A percentile compares a stretch with the other conserved stretches of the same genome.
Evolutionary conservation across 2,329 filamentous ascomycete species (phyloP).

Genomic region (Sclerotinia glacialis): DNA sequence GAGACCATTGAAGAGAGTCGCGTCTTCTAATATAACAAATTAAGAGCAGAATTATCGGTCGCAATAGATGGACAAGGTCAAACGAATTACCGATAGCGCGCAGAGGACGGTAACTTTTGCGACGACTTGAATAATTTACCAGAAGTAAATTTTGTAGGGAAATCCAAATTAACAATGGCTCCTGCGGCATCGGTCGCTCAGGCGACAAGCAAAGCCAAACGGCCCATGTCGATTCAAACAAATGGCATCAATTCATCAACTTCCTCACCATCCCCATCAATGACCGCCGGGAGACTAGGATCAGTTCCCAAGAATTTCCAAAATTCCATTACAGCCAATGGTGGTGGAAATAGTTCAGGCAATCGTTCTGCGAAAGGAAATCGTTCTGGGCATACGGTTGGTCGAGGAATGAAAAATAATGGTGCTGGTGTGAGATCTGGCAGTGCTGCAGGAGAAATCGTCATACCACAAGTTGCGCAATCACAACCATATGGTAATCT

Average conservation of each 20-base stretch:
- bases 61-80: conserved; percentile 12
- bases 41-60: neutral
- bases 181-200: conserved; percentile 35
- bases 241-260: conserved; percentile 48
- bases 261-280: conserved; percentile 49
- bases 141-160: neutral
- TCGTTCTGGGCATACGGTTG: conserved; percentile 47
- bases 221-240: conserved; percentile 56
- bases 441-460: conserved; percentile 47
- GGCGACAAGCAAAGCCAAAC: conserved; percentile 59
- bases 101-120: conserved; percentile 10
- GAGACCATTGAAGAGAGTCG: neutral
- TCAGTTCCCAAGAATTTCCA: conserved; percentile 52
- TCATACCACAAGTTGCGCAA: conserved; percentile 42
- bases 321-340: conserved; percentile 48
- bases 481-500: conserved; percentile 53
- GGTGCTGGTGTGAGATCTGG: conserved; percentile 51
- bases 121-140: neutral
- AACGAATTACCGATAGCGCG: conserved; percentile 13
- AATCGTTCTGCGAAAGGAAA: conserved; percentile 55
- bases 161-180: conserved; percentile 31
- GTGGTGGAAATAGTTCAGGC: conserved; percentile 38
- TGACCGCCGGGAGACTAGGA: conserved; percentile 55
- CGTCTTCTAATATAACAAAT: neutral
- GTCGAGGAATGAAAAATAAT: conserved; percentile 49